Percentiles rank a stretch among this genome's conserved stretches.
phyloP scores from a whole-genome alignment of 208 protist genomes.

The Leishmania arabica region DNA sequence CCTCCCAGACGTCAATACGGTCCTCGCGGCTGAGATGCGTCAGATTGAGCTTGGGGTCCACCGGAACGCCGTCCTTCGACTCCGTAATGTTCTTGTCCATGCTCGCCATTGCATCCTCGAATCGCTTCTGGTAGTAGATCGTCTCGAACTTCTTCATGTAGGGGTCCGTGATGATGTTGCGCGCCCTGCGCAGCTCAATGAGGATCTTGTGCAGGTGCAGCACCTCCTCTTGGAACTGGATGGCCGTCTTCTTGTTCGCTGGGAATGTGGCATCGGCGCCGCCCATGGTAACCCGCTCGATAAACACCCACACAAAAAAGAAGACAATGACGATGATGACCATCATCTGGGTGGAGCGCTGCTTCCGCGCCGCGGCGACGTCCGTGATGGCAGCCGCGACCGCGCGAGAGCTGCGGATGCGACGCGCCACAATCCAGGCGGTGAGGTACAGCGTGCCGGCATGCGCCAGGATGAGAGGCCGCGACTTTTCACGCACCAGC shows the following conservation, averaged over 20 bases:
- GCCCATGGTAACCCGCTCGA: slow-evolving; percentile 42
- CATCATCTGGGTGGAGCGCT: slow-evolving; percentile 61
- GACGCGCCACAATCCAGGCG: slow-evolving; percentile 27
- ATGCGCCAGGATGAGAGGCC: slow-evolving; percentile 41
- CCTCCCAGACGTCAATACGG: slow-evolving; percentile 52
- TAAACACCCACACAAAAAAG: slow-evolving; percentile 39
- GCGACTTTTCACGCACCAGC: slow-evolving; percentile 65
- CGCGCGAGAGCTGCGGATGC: slow-evolving; percentile 27
- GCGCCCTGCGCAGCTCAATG: slow-evolving; percentile 36
- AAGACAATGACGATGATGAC: slow-evolving; percentile 45
- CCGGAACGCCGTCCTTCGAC: slow-evolving; percentile 10
- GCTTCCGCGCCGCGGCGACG: slow-evolving; percentile 37
- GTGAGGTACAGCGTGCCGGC: slow-evolving; percentile 28
- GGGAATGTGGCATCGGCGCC: slow-evolving; percentile 41
- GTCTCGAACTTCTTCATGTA: slow-evolving; percentile 38
- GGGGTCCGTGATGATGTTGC: slow-evolving; percentile 55
- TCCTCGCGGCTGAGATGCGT: slow-evolving; percentile 29
- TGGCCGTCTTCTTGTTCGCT: slow-evolving; percentile 39
- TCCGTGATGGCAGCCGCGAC: slow-evolving; percentile 25
- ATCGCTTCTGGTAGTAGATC: slow-evolving; percentile 37
- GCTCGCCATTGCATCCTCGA: slow-evolving; percentile 31
- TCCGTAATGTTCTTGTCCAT: slow-evolving; percentile 50
- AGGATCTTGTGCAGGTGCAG: slow-evolving; percentile 64
- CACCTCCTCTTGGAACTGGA: slow-evolving; percentile 51
- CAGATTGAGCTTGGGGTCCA: slow-evolving; percentile 29